Evolutionary conservation across 129 eudicot species (phyloP).

Genomic region (Deinandra increscens): DNA sequence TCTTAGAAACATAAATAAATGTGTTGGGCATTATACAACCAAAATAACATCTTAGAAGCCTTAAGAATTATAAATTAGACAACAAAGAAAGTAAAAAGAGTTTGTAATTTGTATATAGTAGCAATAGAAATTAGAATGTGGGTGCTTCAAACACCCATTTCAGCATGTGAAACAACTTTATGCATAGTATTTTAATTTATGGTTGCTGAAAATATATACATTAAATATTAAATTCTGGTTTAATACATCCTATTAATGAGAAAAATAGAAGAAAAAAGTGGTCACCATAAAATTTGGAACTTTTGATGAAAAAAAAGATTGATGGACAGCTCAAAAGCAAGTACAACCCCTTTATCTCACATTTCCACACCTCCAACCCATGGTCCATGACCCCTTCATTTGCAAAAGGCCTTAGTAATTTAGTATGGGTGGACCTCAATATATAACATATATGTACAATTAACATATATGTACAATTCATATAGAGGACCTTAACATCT

Average conservation of each 20-base stretch:
- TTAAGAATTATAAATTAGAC: too few relatives aligned
- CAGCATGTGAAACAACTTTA: constrained; percentile 9
- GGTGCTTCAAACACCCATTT: constrained; percentile 4
- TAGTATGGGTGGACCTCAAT: background rate
- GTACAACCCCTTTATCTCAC: constrained; percentile 34
- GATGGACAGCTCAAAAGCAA: constrained; percentile 23
- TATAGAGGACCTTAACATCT: too few relatives aligned
- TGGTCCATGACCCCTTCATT: constrained; percentile 20
- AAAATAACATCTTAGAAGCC: too few relatives aligned
- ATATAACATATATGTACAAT: too few relatives aligned
- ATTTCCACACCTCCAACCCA: constrained; percentile 24
- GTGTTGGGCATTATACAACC: too few relatives aligned
- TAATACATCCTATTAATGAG: background rate
- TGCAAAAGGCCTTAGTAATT: constrained; percentile 12
- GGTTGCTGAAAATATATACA: background rate
- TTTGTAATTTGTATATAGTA: too few relatives aligned
- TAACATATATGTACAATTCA: too few relatives aligned
- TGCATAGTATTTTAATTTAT: background rate
- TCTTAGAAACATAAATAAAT: too few relatives aligned
- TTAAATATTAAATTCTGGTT: background rate
- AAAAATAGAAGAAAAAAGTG: constrained; percentile 18
- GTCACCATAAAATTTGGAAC: constrained; percentile 28
- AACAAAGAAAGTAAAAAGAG: too few relatives aligned
- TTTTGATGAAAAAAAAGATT: constrained; percentile 18
- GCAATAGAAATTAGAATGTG: too few relatives aligned